Conservation (phyloP, 495 filamentous ascomycete species). For the Penicillium angulare region DNA sequence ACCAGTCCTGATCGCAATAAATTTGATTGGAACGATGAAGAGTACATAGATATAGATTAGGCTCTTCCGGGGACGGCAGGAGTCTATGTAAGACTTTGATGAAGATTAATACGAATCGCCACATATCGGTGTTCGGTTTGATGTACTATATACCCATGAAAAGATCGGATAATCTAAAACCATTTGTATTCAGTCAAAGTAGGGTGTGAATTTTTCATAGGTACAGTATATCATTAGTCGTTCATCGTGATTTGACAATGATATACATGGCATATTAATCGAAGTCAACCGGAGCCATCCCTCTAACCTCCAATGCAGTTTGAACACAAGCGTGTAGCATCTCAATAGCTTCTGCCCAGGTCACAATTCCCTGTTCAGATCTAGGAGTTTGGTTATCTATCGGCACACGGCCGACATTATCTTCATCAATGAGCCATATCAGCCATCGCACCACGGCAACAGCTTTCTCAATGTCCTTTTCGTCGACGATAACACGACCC, state of each 20-base stretch:
- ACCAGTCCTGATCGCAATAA: not conserved
- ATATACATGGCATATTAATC: not conserved
- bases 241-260: not conserved
- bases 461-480: conserved; percentile 74
- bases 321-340: conserved; percentile 58
- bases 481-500: conserved; percentile 63
- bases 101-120: too few species aligned
- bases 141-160: too few species aligned
- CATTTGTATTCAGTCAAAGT: too few species aligned
- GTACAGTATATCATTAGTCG: too few species aligned
- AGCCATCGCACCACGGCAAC: conserved; percentile 68
- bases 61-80: too few species aligned
- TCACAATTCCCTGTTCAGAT: conserved; percentile 14
- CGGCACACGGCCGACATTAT: conserved; percentile 6
- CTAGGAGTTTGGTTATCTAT: conserved; percentile 4
- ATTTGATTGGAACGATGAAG: too few species aligned
- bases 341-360: conserved; percentile 54
- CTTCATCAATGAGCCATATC: conserved; percentile 64
- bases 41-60: too few species aligned
- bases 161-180: too few species aligned
- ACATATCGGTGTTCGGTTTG: too few species aligned
- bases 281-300: conserved; percentile 48
- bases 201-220: too few species aligned
- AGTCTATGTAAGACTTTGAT: too few species aligned
- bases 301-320: conserved; percentile 58